Evolutionary conservation across 495 filamentous ascomycete species (phyloP).

Genomic region (Penicillium angulare): DNA sequence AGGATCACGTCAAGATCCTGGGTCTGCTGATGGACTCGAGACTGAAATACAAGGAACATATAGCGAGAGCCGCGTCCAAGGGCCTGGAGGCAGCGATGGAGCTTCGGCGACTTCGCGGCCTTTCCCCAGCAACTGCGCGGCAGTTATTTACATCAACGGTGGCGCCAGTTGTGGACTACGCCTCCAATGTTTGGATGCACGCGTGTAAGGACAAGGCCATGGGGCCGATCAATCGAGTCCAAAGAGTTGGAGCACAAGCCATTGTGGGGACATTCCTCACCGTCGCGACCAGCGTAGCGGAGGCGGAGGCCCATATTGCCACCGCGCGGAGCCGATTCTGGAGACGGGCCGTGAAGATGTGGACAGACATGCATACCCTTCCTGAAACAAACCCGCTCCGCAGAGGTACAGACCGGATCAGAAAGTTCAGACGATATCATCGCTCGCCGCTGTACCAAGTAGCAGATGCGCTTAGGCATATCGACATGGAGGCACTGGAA

Average conservation of each 20-base stretch:
- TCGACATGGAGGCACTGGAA: conserved; percentile 5
- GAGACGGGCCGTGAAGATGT: conserved; percentile 25
- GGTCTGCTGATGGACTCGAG: conserved; percentile 21
- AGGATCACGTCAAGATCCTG: conserved; percentile 23
- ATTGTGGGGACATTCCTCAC: conserved; percentile 20
- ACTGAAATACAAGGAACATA: too few species aligned
- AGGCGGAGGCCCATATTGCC: conserved; percentile 16
- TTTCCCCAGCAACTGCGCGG: conserved; percentile 28
- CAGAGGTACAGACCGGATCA: conserved; percentile 1
- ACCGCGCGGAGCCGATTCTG: conserved; percentile 14
- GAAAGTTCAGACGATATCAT: conserved; percentile 1
- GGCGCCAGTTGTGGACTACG: conserved; percentile 32
- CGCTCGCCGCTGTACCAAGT: conserved; percentile 3
- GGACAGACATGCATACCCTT: conserved; percentile 1
- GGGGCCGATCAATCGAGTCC: conserved; percentile 13
- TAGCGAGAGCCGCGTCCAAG: conserved; percentile 29
- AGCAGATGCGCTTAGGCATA: background rate
- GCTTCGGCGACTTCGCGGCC: conserved; percentile 23
- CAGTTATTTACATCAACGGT: conserved; percentile 30
- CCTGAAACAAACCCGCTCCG: conserved; percentile 1
- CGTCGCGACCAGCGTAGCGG: conserved; percentile 6
- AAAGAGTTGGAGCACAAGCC: conserved; percentile 28
- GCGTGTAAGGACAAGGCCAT: conserved; percentile 3
- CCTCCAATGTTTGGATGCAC: conserved; percentile 31
- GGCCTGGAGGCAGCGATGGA: conserved; percentile 31